Evolutionary conservation across 1,139 yeast genomes (phyloP).

Genomic region (Yamadazyma triangularis): DNA sequence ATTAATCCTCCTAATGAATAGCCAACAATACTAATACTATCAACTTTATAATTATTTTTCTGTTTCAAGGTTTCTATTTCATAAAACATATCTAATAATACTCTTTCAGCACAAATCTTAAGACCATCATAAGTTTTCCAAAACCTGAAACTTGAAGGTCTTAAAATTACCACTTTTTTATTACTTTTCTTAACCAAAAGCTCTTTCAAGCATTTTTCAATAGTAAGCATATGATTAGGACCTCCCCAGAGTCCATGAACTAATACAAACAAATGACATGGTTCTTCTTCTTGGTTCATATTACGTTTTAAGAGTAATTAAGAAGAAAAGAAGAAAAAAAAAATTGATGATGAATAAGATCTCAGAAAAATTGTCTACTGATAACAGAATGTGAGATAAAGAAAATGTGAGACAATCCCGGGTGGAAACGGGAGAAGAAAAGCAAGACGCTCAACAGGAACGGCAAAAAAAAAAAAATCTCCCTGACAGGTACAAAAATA

Average conservation of each 20-base stretch:
- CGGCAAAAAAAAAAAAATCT: too few species aligned
- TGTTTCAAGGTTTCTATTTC: slow-evolving; percentile 49
- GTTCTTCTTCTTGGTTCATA: slow-evolving; percentile 3
- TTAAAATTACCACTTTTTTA: slow-evolving; percentile 50
- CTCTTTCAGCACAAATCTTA: slow-evolving; percentile 62
- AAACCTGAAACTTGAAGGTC: slow-evolving; percentile 67
- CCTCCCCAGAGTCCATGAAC: slow-evolving; percentile 91
- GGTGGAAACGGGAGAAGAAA: too few species aligned
- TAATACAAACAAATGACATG: slow-evolving; percentile 64
- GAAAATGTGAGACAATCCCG: too few species aligned
- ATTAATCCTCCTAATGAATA: slow-evolving; percentile 43
- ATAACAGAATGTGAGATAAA: too few species aligned
- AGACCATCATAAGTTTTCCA: slow-evolving; percentile 87
- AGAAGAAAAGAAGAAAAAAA: too few species aligned
- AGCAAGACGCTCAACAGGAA: too few species aligned
- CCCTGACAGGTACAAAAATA: too few species aligned
- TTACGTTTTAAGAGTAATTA: too few species aligned
- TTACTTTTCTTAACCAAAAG: slow-evolving; percentile 27
- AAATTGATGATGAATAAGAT: too few species aligned
- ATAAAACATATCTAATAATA: slow-evolving; percentile 56
- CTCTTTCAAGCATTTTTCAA: slow-evolving; percentile 49
- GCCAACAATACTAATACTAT: slow-evolving; percentile 39
- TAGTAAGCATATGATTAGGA: slow-evolving; percentile 63
- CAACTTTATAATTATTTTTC: slow-evolving; percentile 32
- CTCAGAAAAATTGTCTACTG: too few species aligned